Percentiles rank a stretch among this genome's conserved stretches.
These are phyloP conservation scores for Sporothrix curviconia DNA, from an alignment of 2,329 filamentous ascomycete genomes.

Conservation along the genomic window DNA sequence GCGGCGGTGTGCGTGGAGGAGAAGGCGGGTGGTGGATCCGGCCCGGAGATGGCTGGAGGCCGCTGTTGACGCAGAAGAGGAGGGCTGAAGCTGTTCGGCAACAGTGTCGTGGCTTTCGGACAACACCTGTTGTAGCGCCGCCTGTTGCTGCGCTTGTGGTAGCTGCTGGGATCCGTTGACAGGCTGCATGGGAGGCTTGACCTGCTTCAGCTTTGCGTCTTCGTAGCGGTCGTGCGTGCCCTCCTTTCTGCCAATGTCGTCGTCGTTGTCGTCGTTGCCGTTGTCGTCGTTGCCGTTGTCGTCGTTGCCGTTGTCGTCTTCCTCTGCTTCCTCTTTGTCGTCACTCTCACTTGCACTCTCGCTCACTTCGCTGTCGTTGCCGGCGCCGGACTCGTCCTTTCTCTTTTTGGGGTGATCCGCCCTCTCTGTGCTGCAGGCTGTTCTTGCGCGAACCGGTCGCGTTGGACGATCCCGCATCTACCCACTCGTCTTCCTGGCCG, in stretches of 20 bases:
- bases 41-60: neutral
- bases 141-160: neutral
- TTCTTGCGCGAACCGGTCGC: constrained; percentile 24
- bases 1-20: constrained; percentile 55
- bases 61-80: neutral
- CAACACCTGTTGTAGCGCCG: neutral
- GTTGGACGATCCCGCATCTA: constrained; percentile 58
- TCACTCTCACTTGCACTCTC: neutral
- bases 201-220: too few relatives aligned
- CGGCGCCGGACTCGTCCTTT: constrained; percentile 6
- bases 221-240: too few relatives aligned
- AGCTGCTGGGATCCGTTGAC: neutral
- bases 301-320: neutral
- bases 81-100: neutral
- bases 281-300: neutral
- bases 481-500: constrained; percentile 53
- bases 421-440: constrained; percentile 15
- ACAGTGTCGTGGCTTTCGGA: neutral
- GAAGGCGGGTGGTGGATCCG: constrained; percentile 12
- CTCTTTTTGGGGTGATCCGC: neutral
- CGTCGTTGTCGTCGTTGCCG: neutral
- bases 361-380: constrained; percentile 14
- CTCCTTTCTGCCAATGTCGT: neutral
- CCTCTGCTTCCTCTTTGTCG: neutral
- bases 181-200: neutral